Base-by-base conservation (phyloP, 1,139 yeast species). In the Kodamaea sp. region DNA sequence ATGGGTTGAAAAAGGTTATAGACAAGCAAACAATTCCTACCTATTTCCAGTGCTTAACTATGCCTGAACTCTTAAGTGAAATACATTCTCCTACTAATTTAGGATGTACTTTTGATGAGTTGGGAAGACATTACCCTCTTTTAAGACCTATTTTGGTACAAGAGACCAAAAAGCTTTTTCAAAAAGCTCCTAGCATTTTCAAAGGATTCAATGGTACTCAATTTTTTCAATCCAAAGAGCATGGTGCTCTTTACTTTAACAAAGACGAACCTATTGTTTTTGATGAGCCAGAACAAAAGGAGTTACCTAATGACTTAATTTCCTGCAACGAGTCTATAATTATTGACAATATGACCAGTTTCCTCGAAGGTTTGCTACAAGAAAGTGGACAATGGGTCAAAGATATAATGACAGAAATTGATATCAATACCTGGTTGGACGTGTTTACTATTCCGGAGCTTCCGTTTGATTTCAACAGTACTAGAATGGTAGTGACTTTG, bases 41-140 rank as follows among this genome's bases (percentile, higher is more conserved):
- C n/a, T 72, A 73, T 38, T 80, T 83, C 56, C 59, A 66, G 10
- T 62, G 78, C 1, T 80, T 86, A 46, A 63, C 63, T 33, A 57
- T 69, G 35, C 55, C 69, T 4, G 65, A 66, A 4, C 66, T 69
- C 43, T 80, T 89, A 7, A 74, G 73, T 43, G 66, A 59, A 26
- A 56, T 62, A 6, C 53, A 54, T 19, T 44, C 62, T 1, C 69
- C 75, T 10, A 68, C 69, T 14, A 70, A 63, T 36, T 55, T 87
- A 19, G 96, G 96, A 1, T 66, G 76, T 23, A 73, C 85, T 0
- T 71, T 89, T 48, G 96, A 90, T 52, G 95, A 87, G 46, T 63
- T 90, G 32, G 82, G 88, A 6, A 74, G 96, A 48, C 97, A 90
- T 54, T 87, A 87, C 50, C 83, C 95, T 1, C 75, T 73, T 1